phyloP scores from a whole-genome alignment of 2,329 filamentous ascomycete species.

The Penicillium sp. region DNA sequence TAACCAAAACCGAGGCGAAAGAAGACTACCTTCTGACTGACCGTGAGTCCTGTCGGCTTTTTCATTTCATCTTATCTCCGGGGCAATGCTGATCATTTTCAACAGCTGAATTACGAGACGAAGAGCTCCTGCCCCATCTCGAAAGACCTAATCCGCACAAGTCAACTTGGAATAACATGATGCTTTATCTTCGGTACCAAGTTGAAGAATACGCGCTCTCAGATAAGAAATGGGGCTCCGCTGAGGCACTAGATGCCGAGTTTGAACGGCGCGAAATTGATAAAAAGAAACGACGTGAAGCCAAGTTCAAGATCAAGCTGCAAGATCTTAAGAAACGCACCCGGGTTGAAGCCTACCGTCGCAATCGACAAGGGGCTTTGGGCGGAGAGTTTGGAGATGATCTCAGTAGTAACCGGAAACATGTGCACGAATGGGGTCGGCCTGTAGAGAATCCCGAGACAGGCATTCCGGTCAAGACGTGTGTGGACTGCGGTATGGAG shows the following conservation, averaged over 20 bases:
- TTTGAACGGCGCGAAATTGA: conserved; percentile 76
- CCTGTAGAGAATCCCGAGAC: conserved; percentile 59
- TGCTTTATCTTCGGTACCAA: conserved; percentile 90
- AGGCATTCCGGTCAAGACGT: conserved; percentile 66
- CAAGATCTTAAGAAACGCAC: conserved; percentile 91
- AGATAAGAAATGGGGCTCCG: conserved; percentile 83
- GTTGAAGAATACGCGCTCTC: conserved; percentile 90
- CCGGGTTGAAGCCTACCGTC: conserved; percentile 81
- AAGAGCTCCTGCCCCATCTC: conserved; percentile 80
- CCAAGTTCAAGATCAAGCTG: conserved; percentile 87
- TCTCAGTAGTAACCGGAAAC: conserved; percentile 65
- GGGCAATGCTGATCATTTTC: not conserved
- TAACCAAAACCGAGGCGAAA: conserved; percentile 95
- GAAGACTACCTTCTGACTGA: conserved; percentile 96
- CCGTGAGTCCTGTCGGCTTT: conserved; percentile 54
- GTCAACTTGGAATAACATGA: conserved; percentile 97
- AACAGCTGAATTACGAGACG: conserved; percentile 82
- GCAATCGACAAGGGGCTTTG: conserved; percentile 57
- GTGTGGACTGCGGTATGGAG: conserved; percentile 66
- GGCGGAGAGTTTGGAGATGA: conserved; percentile 71
- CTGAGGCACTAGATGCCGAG: conserved; percentile 82
- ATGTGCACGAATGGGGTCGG: conserved; percentile 84
- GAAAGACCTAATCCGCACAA: conserved; percentile 93
- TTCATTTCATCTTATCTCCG: not conserved
- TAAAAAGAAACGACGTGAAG: conserved; percentile 82